A percentile compares a stretch with the other conserved stretches of the same genome.
Conservation (phyloP, 2,329 filamentous ascomycete genomes). For the Xylaria polymorpha region DNA sequence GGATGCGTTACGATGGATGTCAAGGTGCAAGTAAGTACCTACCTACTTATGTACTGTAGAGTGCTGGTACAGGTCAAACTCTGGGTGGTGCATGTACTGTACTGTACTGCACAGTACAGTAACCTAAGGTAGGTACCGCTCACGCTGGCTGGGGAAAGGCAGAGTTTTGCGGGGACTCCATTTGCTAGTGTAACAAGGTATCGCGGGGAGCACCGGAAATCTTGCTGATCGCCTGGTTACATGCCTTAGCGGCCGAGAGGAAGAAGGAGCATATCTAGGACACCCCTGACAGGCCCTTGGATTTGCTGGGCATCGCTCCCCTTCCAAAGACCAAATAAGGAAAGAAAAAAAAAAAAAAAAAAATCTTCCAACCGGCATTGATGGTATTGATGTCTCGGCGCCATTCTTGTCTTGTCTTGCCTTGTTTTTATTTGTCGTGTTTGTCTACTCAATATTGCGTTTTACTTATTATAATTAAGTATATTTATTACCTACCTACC, state of each 20-base stretch:
- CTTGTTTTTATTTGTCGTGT: constrained; percentile 13
- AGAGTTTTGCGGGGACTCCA: constrained; percentile 36
- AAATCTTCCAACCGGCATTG: background rate
- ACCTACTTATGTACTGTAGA: background rate
- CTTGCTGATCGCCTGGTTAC: constrained; percentile 43
- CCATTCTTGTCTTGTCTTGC: constrained; percentile 2
- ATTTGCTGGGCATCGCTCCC: background rate
- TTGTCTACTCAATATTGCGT: background rate
- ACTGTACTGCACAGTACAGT: no score
- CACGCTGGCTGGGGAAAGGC: constrained; percentile 15
- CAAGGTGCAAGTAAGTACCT: background rate
- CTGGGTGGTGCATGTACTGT: background rate
- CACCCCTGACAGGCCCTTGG: constrained; percentile 16
- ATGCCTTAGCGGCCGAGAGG: constrained; percentile 42
- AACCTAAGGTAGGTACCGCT: no score
- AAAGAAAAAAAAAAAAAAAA: constrained; percentile 11
- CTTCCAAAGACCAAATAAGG: constrained; percentile 7
- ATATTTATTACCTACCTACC: background rate
- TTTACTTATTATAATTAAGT: background rate
- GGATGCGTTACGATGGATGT: constrained; percentile 11
- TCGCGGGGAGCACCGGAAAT: constrained; percentile 41
- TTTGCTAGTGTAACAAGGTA: constrained; percentile 32
- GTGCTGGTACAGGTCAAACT: background rate
- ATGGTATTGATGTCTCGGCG: background rate
- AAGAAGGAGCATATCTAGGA: constrained; percentile 10